These are phyloP conservation scores for Suillus subluteus DNA, from an alignment of 768 basidiomycete genomes.

Conservation along the genomic window DNA sequence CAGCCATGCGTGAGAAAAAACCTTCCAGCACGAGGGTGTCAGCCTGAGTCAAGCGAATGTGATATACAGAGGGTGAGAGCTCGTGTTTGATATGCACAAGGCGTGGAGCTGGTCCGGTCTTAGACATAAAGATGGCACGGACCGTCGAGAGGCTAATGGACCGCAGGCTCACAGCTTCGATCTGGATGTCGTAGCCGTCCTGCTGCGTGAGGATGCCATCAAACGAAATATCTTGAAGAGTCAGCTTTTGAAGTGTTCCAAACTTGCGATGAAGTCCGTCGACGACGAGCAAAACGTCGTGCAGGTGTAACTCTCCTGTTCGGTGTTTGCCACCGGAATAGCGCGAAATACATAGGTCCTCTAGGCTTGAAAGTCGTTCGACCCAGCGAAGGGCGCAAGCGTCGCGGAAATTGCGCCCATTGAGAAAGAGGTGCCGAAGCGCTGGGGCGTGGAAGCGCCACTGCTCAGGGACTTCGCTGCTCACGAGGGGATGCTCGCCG, in stretches of 20 bases:
- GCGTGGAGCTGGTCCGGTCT: conserved; percentile 52
- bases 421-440: conserved; percentile 11
- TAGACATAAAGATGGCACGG: conserved; percentile 56
- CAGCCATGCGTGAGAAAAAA: neutral
- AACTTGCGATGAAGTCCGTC: neutral
- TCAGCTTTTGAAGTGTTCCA: neutral
- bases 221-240: conserved; percentile 6
- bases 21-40: conserved; percentile 6
- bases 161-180: conserved; percentile 7
- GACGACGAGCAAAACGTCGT: conserved; percentile 1
- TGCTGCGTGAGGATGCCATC: neutral
- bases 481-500: conserved; percentile 9
- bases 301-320: conserved; percentile 7
- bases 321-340: conserved; percentile 3
- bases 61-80: neutral
- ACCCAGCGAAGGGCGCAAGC: conserved; percentile 4
- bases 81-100: conserved; percentile 5
- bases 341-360: neutral
- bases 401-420: conserved; percentile 13
- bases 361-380: neutral
- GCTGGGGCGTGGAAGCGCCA: conserved; percentile 11
- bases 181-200: conserved; percentile 13
- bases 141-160: conserved; percentile 5
- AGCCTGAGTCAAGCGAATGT: conserved; percentile 1
- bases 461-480: neutral